These are phyloP conservation scores for Chiua virens DNA, from an alignment of 768 basidiomycete species.

Conservation along the genomic window DNA sequence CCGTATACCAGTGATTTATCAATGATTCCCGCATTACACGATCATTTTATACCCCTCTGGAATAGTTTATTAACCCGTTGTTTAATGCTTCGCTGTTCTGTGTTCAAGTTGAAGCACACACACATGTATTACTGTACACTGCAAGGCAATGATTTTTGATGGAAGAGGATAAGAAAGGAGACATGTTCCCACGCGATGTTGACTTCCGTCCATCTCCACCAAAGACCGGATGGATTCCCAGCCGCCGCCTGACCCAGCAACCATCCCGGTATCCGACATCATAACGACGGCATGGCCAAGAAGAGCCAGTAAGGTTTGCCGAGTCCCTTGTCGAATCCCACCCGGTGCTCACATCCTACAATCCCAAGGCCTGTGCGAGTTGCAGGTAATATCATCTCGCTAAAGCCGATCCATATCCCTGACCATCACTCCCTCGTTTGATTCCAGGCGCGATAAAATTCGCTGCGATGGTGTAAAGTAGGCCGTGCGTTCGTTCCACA, in stretches of 20 bases:
- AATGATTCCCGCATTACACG: no score
- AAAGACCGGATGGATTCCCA: slow-evolving; percentile 35
- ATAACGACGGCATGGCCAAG: slow-evolving; percentile 47
- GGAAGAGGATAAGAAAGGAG: slow-evolving; percentile 24
- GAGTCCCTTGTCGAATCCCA: slow-evolving; percentile 10
- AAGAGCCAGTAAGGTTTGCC: slow-evolving; percentile 50
- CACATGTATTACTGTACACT: no score
- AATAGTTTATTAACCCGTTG: no score
- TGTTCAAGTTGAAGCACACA: slow-evolving; percentile 4
- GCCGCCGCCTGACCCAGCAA: slow-evolving; percentile 33
- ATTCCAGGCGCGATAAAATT: slow-evolving; percentile 56
- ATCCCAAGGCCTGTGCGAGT: slow-evolving; percentile 52
- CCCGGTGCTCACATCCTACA: slow-evolving; percentile 11
- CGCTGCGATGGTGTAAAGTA: slow-evolving; percentile 58
- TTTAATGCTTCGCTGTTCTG: slow-evolving; percentile 6
- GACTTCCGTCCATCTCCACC: slow-evolving; percentile 28
- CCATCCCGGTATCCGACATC: slow-evolving; percentile 54
- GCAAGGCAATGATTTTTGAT: no score
- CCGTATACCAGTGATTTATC: slow-evolving; percentile 49
- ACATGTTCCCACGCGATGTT: slow-evolving; percentile 29
- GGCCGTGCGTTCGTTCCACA: slow-evolving; percentile 5
- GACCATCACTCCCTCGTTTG: background rate
- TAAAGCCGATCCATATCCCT: background rate
- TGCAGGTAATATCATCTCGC: slow-evolving; percentile 43
- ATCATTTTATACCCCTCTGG: no score